Base-by-base conservation (phyloP, 1,284 basidiomycete genomes). In the Moesziomyces sp. region DNA sequence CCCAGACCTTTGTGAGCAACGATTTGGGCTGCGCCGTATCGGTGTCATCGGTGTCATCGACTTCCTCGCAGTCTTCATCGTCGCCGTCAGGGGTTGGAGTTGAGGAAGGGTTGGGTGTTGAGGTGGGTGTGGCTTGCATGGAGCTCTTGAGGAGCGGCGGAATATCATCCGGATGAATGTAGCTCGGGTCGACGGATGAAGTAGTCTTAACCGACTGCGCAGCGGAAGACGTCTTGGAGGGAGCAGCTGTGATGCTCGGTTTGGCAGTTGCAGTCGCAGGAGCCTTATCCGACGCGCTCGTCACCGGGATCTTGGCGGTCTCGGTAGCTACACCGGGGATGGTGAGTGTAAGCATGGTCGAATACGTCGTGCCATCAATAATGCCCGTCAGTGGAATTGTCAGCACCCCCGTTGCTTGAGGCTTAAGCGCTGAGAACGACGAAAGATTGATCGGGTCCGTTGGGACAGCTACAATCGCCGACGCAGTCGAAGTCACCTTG, bases 291-390 rank as follows among this genome's bases (percentile, higher is more conserved):
- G 55, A 47, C 19, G 58, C 21, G n/a, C n/a, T n/a, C 11, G n/a
- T 16, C 19, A 38, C 42, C 19, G 46, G 30, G 1, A 45, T 30
- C 18, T 21, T 48, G 10, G 55, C 23, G 9, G 47, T 13, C 5
- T 24, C 24, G 3, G 47, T 18, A n/a, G 54, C 42, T 19, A 56
- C 26, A 1, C 58, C 28, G 11, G 69, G 69, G 11, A 65, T 40
- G 19, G 62, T 62, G 26, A 72, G 53, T 1, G 69, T 72, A 13
- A 72, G 47, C 58, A 66, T 66, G 11, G 62, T 72, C 8, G 58
- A 66, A 35, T 65, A 72, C 5, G 62, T 72, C 6, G 55, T 66
- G 1, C 69, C 69, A 16, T 59, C 62, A 19, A 72, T 56, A 2
- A 65, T 54, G 5, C 69, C 69, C 5, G 62, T 65, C 1, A 66